Evolutionary conservation across 768 basidiomycete genomes (phyloP).

Genomic region (Rubroboletus satanas): DNA sequence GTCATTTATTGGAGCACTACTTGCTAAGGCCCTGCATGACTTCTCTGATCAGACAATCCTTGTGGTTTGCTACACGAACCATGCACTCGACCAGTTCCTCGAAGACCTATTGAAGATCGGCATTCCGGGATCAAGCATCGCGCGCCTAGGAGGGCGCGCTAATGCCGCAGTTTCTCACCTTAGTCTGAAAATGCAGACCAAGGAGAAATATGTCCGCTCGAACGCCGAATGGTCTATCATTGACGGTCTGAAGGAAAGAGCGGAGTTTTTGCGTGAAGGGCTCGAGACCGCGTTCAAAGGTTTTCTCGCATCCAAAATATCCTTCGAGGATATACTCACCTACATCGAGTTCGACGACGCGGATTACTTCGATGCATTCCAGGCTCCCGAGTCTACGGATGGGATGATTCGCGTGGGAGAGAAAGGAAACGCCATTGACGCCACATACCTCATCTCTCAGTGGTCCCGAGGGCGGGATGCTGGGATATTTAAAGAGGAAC

Average conservation of each 20-base stretch:
- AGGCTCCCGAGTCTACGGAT: constrained; percentile 37
- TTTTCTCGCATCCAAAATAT: constrained; percentile 24
- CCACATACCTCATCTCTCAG: constrained; percentile 42
- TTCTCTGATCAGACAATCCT: constrained; percentile 46
- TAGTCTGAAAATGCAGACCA: constrained; percentile 39
- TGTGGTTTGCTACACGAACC: constrained; percentile 70
- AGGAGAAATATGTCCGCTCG: constrained; percentile 19
- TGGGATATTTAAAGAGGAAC: constrained; percentile 36
- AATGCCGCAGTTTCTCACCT: constrained; percentile 45
- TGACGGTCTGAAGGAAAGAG: constrained; percentile 33
- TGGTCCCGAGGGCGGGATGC: constrained; percentile 47
- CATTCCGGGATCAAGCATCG: constrained; percentile 46
- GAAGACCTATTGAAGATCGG: constrained; percentile 58
- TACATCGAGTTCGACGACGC: constrained; percentile 51
- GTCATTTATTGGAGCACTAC: constrained; percentile 63
- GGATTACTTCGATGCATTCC: constrained; percentile 45
- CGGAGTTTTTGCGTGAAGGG: neutral
- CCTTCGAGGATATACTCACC: constrained; percentile 33
- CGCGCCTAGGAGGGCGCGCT: constrained; percentile 54
- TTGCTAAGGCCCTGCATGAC: constrained; percentile 57
- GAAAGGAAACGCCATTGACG: constrained; percentile 34
- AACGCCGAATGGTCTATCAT: constrained; percentile 41
- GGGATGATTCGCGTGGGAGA: constrained; percentile 47
- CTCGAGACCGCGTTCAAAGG: constrained; percentile 31
- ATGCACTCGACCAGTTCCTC: constrained; percentile 67